Evolutionary conservation across 768 basidiomycete species (phyloP), one percentile per base, ranked within the genome.

Genomic region (Thelephora ganbajun): DNA sequence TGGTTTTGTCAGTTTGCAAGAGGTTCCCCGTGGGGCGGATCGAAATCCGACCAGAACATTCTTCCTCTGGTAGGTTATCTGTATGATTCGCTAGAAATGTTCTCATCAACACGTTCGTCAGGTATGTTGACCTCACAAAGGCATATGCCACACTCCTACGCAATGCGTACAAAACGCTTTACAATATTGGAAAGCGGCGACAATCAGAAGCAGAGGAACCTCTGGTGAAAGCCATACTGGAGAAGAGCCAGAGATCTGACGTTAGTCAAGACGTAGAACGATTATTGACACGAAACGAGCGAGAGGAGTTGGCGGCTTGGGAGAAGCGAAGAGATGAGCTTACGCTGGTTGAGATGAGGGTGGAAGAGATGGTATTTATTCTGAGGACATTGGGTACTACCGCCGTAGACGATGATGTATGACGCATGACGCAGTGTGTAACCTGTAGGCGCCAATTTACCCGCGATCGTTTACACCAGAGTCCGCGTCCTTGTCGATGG

Each of bases 301-400:
- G 80, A 48, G 80, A 88, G 54, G 68, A 79, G 36, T 59, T 96
- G 46, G 67, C 65, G 48, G 79, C 80, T 48, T 83, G 91, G 79
- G 80, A 86, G 57, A 69, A 69, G 49, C 84, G 76, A 63, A 69
- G 79, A 55, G 76, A 79, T 59, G 88, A 80, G 65, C 54, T 97
- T 61, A 74, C 73, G 6, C 74, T 89, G 42, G 69, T 96, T 36
- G 86, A 92, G 69, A 76, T 74, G 73, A 76, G 93, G 26, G 80
- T 89, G 14, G 92, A 97, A 56, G 79, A 90, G 61, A 79, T 81
- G 47, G 78, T 96, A 34, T 96, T 97, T 61, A 79, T 98, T 50
- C 63, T 97, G 45, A 78, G 83, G 59, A 92, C 97, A 63, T 70
- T 96, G 37, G 73, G 69, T 52, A 60, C 68, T 33, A 60, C 74